These are phyloP conservation scores for Chrysoporthe deuterocubensis DNA, from an alignment of 2,329 filamentous ascomycete genomes.

Conservation along the genomic window DNA sequence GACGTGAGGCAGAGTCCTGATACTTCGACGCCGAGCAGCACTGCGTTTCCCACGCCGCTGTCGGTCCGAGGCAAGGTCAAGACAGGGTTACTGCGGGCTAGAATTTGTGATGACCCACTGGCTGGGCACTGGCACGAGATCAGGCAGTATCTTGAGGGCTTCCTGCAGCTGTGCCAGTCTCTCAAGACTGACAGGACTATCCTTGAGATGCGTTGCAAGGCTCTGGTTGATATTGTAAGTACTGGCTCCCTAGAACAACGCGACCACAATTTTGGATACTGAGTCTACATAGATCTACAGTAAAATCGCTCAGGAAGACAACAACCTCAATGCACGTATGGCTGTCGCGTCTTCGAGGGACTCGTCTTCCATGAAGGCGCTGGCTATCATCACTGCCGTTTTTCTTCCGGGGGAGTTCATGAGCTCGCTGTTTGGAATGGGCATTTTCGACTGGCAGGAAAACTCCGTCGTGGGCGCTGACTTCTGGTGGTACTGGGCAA, in stretches of 20 bases:
- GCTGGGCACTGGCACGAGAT: constrained; percentile 51
- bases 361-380: constrained; percentile 52
- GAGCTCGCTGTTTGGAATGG: constrained; percentile 50
- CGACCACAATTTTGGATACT: neutral
- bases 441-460: constrained; percentile 52
- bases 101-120: constrained; percentile 34
- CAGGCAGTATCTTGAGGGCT: constrained; percentile 49
- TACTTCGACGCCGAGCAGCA: constrained; percentile 16
- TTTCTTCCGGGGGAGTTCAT: constrained; percentile 53
- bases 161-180: constrained; percentile 48
- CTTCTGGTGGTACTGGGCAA: constrained; percentile 53
- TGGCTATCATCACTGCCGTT: constrained; percentile 53
- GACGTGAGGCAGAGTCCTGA: constrained; percentile 34
- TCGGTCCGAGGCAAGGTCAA: constrained; percentile 30
- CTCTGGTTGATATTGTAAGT: constrained; percentile 51
- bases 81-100: constrained; percentile 27
- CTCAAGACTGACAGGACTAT: constrained; percentile 51
- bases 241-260: constrained; percentile 14
- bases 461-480: constrained; percentile 43
- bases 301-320: constrained; percentile 55
- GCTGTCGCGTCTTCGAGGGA: constrained; percentile 46
- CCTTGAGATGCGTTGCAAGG: constrained; percentile 50
- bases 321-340: constrained; percentile 49
- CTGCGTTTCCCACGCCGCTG: constrained; percentile 23
- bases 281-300: constrained; percentile 45